Conservation (phyloP, 371 early-diverging fungal genomes). For the Catenaria anguillulae region DNA sequence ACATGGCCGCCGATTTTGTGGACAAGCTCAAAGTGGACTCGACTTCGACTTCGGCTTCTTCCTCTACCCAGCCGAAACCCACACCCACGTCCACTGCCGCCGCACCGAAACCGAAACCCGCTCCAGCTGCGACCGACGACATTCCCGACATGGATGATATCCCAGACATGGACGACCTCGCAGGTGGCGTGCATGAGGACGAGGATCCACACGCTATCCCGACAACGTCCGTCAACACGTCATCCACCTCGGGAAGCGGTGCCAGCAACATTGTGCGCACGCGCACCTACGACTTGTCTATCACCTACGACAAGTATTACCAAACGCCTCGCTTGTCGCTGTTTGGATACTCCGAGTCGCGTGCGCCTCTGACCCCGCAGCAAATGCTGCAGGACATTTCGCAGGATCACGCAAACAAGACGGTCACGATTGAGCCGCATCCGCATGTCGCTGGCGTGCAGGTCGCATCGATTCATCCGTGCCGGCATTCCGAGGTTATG, state of each 20-base stretch:
- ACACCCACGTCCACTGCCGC: background rate
- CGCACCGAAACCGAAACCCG: background rate
- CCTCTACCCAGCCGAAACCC: background rate
- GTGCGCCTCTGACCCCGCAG: conserved; percentile 61
- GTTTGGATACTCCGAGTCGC: conserved; percentile 84
- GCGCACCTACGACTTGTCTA: conserved; percentile 90
- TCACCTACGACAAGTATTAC: conserved; percentile 97
- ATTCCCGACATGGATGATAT: conserved; percentile 70
- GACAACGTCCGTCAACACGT: conserved; percentile 12
- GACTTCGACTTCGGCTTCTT: background rate
- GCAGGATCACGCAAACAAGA: conserved; percentile 93
- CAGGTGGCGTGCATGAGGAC: conserved; percentile 37
- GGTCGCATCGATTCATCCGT: conserved; percentile 89
- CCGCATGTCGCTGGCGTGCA: conserved; percentile 67
- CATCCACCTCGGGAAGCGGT: conserved; percentile 14
- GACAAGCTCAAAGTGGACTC: background rate
- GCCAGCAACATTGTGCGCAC: conserved; percentile 78
- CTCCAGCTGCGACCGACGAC: conserved; percentile 23
- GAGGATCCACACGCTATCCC: conserved; percentile 44
- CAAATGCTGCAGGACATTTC: conserved; percentile 93
- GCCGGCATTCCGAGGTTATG: conserved; percentile 96
- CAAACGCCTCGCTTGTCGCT: conserved; percentile 94
- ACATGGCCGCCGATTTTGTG: background rate
- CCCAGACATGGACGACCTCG: conserved; percentile 78
- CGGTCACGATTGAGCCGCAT: conserved; percentile 90